Conservation (phyloP, 108 stramenopile genomes). For the Skeletonema menzelii region DNA sequence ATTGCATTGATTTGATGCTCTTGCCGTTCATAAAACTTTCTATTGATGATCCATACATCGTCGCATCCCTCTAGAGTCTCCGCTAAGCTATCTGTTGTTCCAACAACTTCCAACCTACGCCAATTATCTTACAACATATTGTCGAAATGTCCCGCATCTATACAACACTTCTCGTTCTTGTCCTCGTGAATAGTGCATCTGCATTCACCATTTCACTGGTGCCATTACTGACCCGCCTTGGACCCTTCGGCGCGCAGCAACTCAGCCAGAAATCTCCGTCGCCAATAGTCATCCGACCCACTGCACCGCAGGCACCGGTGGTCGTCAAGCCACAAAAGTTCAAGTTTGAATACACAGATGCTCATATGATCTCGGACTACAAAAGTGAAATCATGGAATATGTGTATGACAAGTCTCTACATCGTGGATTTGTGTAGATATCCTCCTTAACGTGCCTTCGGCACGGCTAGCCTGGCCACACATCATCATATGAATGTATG, state of each 20-base stretch:
- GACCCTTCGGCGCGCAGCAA: neutral
- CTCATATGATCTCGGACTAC: conserved; percentile 4
- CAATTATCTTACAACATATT: neutral
- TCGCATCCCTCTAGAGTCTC: neutral
- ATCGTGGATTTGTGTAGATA: conserved; percentile 1
- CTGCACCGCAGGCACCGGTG: neutral
- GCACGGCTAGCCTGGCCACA: neutral
- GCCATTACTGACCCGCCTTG: neutral
- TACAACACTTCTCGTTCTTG: neutral
- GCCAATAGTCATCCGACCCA: neutral
- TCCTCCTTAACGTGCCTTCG: neutral
- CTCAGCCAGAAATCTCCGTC: neutral
- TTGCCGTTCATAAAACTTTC: neutral
- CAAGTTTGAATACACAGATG: conserved; percentile 9
- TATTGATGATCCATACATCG: neutral
- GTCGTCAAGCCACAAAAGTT: neutral
- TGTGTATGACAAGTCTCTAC: conserved; percentile 2
- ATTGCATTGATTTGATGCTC: too few relatives aligned
- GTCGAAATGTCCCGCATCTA: neutral
- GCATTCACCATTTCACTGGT: neutral
- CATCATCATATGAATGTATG: neutral
- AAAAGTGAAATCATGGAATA: conserved; percentile 2
- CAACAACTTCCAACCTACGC: neutral
- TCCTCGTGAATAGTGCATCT: neutral
- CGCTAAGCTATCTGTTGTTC: neutral